A percentile compares a stretch with the other conserved stretches of the same genome.
Evolutionary conservation across 805 yeast genomes (phyloP).

Genomic region (Kurtzmaniella fragi): DNA sequence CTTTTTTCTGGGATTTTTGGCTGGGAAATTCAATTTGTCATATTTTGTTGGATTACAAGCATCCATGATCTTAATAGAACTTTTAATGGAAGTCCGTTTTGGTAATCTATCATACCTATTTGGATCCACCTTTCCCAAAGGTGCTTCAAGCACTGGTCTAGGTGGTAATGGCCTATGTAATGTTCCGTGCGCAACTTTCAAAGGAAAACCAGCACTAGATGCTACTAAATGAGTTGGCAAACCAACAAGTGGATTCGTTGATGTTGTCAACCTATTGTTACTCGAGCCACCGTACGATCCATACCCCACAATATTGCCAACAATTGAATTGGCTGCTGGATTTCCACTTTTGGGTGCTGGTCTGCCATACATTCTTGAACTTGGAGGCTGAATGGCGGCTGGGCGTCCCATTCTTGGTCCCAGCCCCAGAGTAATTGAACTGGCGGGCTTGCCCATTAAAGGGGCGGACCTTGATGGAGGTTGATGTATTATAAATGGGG

Average conservation of each 20-base stretch:
- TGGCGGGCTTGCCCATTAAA: slow-evolving; percentile 27
- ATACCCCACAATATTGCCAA: slow-evolving; percentile 9
- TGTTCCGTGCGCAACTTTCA: slow-evolving; percentile 15
- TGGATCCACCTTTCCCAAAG: slow-evolving; percentile 9
- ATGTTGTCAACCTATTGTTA: slow-evolving; percentile 17
- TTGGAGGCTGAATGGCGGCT: slow-evolving; percentile 42
- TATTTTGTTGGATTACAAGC: background rate
- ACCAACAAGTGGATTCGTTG: slow-evolving; percentile 12
- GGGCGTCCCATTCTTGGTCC: slow-evolving; percentile 41
- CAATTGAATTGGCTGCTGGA: background rate
- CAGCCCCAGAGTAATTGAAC: slow-evolving; percentile 9
- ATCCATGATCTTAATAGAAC: background rate
- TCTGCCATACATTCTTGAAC: slow-evolving; percentile 32
- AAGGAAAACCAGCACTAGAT: slow-evolving; percentile 10
- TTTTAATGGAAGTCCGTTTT: background rate
- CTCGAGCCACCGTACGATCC: slow-evolving; percentile 12
- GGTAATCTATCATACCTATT: background rate
- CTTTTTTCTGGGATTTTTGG: slow-evolving; percentile 27
- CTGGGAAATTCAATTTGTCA: slow-evolving; percentile 12
- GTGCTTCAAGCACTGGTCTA: slow-evolving; percentile 32
- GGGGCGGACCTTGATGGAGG: slow-evolving; percentile 15
- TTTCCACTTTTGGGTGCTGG: background rate
- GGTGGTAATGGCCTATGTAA: slow-evolving; percentile 17
- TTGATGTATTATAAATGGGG: slow-evolving; percentile 5
- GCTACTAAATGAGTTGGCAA: slow-evolving; percentile 18